Evolutionary conservation across 352 stramenopile species (phyloP), one percentile per base, ranked within the genome.

Genomic region (Blastocystis sp.): DNA sequence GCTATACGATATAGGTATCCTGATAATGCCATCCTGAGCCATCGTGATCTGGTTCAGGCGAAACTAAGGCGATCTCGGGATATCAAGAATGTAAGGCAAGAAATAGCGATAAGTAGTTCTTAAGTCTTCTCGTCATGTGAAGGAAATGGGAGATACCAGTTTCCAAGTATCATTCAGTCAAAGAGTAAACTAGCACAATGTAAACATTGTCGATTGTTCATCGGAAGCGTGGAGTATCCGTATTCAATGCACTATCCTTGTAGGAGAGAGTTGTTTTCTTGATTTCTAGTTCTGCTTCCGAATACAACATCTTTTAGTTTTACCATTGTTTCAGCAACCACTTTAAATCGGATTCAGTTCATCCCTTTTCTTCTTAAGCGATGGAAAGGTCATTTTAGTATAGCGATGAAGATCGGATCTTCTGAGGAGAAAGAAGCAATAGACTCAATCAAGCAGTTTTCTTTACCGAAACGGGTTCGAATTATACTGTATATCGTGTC

Each of bases 301-400:
- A 34, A 39, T 13, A 34, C 13, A 8, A 24, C 8, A 5, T 13
- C 18, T 3, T n/a, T 30, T n/a, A 11, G 20, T 18, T 39, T 78
- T 16, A 39, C 66, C 24, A 78, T 78, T 16, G 50, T 78, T 56
- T 34, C 66, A 8, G 66, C 66, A 16, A 78, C 66, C 24, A 78
- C 66, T 55, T 24, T 45, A 11, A 55, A 78, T 53, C 73, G 73
- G 30, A 13, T 85, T 7, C 8, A n/a, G 1, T 85, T 85, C 30
- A 13, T 85, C 39, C 73, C 73, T 16, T 85, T 11, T 8, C 26
- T 81, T n/a, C 20, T 81, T 11, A 39, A 81, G 54, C 43, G 69
- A 34, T 81, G 69, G 69, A 16, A 62, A 39, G 69, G 69, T n/a
- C 7, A 63, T 24, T 65, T 66, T 41, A 62, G 39, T 34, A 81